Conservation (phyloP, 2,329 filamentous ascomycete species). For the Endoconidiophora laricicola region DNA sequence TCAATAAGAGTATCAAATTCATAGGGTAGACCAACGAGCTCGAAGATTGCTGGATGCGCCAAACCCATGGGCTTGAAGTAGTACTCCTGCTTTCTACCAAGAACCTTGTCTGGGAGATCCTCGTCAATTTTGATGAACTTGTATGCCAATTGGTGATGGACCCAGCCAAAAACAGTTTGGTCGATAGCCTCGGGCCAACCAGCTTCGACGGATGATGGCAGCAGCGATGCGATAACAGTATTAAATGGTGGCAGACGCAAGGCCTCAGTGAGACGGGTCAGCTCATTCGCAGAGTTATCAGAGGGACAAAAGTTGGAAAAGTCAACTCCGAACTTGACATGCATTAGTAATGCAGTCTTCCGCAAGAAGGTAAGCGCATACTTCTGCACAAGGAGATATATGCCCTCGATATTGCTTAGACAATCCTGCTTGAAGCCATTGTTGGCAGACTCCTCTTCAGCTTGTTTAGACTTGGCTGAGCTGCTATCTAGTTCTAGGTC, state of each 20-base stretch:
- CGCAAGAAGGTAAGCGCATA: conserved; percentile 85
- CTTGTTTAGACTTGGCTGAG: not conserved
- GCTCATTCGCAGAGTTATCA: conserved; percentile 53
- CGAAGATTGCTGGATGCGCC: conserved; percentile 82
- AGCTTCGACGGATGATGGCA: conserved; percentile 21
- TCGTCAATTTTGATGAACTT: too few species aligned
- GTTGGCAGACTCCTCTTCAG: not conserved
- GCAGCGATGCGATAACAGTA: conserved; percentile 52
- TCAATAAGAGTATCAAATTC: conserved; percentile 88
- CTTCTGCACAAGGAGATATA: conserved; percentile 49
- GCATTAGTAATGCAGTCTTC: conserved; percentile 67
- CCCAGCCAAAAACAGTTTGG: conserved; percentile 49
- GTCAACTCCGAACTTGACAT: conserved; percentile 77
- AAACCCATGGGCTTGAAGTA: conserved; percentile 26
- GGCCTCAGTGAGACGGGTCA: conserved; percentile 61
- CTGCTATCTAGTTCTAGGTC: conserved; percentile 13
- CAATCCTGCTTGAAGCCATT: conserved; percentile 40
- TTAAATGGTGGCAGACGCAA: conserved; percentile 64
- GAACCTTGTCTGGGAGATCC: not conserved
- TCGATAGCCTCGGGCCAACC: conserved; percentile 14
- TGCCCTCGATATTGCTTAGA: conserved; percentile 35
- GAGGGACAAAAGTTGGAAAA: conserved; percentile 55
- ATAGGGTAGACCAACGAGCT: conserved; percentile 79
- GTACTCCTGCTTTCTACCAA: conserved; percentile 2
- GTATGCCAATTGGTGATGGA: conserved; percentile 39